Evolutionary conservation across 2,329 filamentous ascomycete genomes (phyloP).

Genomic region (Myrmaecium sp.): DNA sequence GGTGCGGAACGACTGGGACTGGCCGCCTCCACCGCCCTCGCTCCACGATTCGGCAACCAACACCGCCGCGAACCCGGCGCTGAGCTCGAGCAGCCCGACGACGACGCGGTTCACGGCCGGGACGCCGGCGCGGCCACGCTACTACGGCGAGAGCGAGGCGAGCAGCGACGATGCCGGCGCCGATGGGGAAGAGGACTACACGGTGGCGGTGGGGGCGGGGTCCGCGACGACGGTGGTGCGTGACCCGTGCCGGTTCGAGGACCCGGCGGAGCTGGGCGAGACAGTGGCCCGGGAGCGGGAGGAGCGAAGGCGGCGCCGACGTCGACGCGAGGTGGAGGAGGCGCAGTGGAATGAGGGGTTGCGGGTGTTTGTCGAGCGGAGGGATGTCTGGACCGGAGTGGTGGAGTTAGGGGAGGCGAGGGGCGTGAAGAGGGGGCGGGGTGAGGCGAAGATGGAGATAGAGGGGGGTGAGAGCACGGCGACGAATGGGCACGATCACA

Average conservation of each 20-base stretch:
- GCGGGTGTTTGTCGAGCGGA: constrained; percentile 57
- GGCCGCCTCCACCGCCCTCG: constrained; percentile 13
- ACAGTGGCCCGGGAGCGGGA: constrained; percentile 15
- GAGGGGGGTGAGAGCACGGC: constrained; percentile 2
- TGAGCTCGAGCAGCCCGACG: constrained; percentile 12
- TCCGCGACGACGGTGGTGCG: constrained; percentile 2
- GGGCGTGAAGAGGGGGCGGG: constrained; percentile 1
- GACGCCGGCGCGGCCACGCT: neutral
- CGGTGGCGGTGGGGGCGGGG: neutral
- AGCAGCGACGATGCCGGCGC: constrained; percentile 4
- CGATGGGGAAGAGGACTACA: constrained; percentile 5
- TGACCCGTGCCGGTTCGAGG: constrained; percentile 24
- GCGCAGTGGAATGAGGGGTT: constrained; percentile 62
- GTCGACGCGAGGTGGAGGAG: constrained; percentile 22
- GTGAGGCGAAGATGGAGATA: neutral
- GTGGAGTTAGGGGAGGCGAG: constrained; percentile 2
- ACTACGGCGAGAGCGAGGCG: neutral
- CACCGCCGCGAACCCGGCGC: constrained; percentile 7
- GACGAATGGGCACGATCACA: too few species aligned
- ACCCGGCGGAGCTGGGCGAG: constrained; percentile 25
- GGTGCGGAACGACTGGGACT: constrained; percentile 29
- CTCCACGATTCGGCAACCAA: constrained; percentile 1
- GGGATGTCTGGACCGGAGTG: constrained; percentile 72
- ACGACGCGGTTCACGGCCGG: constrained; percentile 5
- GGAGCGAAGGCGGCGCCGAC: constrained; percentile 20